These are phyloP conservation scores for Diversispora epigaea DNA, from an alignment of 192 early-diverging fungal genomes.

Conservation along the genomic window DNA sequence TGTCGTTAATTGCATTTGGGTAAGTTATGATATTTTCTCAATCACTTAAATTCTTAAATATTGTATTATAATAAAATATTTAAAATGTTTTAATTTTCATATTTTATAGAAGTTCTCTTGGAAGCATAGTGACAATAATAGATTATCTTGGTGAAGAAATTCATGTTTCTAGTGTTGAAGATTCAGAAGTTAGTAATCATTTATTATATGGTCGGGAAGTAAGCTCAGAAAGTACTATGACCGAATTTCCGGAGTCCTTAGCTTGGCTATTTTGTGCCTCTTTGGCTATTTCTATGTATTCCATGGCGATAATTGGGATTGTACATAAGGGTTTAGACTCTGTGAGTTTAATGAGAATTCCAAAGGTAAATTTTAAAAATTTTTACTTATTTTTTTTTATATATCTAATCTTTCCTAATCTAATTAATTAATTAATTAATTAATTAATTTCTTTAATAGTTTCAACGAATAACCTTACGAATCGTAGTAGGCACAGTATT, in stretches of 20 bases:
- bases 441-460: too few relatives aligned
- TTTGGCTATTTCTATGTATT: conserved; percentile 27
- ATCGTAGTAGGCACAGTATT: conserved; percentile 21
- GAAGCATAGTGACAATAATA: not conserved
- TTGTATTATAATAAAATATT: not conserved
- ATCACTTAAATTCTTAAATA: not conserved
- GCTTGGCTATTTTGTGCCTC: conserved; percentile 22
- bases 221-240: too few relatives aligned
- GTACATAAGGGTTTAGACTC: conserved; percentile 33
- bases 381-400: not conserved
- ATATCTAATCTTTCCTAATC: too few relatives aligned
- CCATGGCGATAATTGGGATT: conserved; percentile 30
- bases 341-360: conserved; percentile 22
- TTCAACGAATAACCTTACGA: conserved; percentile 22
- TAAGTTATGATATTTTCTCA: not conserved
- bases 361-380: conserved; percentile 25
- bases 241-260: not conserved
- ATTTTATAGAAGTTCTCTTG: conserved; percentile 5
- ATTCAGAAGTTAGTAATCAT: not conserved
- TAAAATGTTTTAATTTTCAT: not conserved
- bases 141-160: conserved; percentile 28
- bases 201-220: not conserved
- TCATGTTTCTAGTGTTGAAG: not conserved
- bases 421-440: too few relatives aligned
- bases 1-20: conserved; percentile 27